These are phyloP conservation scores for Schizosaccharomyces lindneri DNA, from an alignment of 805 yeast genomes.

Conservation along the genomic window DNA sequence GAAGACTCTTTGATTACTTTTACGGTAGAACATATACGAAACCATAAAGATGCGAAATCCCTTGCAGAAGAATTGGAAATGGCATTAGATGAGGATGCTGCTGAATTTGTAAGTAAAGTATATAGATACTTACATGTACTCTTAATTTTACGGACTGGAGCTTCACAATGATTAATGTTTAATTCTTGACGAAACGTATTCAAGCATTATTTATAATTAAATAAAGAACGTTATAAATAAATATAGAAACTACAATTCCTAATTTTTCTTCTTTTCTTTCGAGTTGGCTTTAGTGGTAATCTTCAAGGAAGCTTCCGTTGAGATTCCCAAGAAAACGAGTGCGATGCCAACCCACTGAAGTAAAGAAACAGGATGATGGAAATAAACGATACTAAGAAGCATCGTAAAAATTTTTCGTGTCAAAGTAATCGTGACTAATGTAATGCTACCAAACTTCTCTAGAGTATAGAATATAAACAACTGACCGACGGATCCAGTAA, in stretches of 20 bases:
- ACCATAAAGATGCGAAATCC: constrained; percentile 9
- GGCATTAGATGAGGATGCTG: constrained; percentile 19
- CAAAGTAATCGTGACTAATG: constrained; percentile 77
- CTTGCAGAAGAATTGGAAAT: constrained; percentile 12
- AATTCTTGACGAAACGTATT: background rate
- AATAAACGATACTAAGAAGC: constrained; percentile 65
- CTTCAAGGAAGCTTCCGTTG: constrained; percentile 34
- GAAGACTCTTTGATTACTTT: constrained; percentile 15
- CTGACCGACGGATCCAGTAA: constrained; percentile 79
- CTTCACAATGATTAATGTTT: background rate
- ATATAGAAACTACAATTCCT: background rate
- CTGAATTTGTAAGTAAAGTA: constrained; percentile 8
- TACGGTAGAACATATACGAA: constrained; percentile 9
- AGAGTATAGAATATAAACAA: constrained; percentile 72
- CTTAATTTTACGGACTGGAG: background rate
- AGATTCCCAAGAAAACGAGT: constrained; percentile 67
- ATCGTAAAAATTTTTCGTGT: constrained; percentile 91
- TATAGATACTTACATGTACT: constrained; percentile 4
- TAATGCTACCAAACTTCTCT: constrained; percentile 62
- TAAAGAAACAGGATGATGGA: constrained; percentile 44
- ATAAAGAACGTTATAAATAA: background rate
- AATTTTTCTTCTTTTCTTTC: background rate
- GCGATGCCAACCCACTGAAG: constrained; percentile 60
- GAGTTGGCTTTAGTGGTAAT: background rate
- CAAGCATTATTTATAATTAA: background rate